phyloP scores from a whole-genome alignment of 177 flowering plant species.

The Vitis hybrid region DNA sequence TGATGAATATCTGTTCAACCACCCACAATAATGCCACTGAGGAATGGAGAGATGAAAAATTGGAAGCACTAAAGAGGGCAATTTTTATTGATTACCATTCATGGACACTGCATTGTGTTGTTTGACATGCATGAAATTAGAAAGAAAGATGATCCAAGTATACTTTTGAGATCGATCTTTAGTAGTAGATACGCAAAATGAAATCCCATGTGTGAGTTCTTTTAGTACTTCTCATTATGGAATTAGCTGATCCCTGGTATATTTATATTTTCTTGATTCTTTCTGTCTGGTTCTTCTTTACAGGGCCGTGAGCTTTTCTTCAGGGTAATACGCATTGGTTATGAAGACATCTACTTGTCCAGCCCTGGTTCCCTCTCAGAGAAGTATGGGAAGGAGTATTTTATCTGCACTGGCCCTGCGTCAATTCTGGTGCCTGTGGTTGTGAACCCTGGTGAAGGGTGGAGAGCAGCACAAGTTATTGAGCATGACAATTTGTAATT shows the following conservation, averaged over 20 bases:
- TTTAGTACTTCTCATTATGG: background rate
- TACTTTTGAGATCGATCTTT: too few species aligned
- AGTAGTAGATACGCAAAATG: too few species aligned
- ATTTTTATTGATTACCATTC: too few species aligned
- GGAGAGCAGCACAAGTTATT: slow-evolving; percentile 89
- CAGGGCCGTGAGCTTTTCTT: slow-evolving; percentile 77
- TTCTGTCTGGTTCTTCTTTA: slow-evolving; percentile 2
- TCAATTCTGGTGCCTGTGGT: slow-evolving; percentile 77
- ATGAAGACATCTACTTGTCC: slow-evolving; percentile 72
- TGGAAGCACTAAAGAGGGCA: too few species aligned
- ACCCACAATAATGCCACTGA: too few species aligned
- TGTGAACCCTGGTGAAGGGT: slow-evolving; percentile 71
- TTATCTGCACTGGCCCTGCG: slow-evolving; percentile 90
- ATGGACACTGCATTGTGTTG: too few species aligned
- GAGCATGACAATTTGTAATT: slow-evolving; percentile 87
- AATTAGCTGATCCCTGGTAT: background rate
- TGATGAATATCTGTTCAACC: too few species aligned
- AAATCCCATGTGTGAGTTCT: background rate
- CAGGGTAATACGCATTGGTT: slow-evolving; percentile 78
- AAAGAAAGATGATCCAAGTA: too few species aligned
- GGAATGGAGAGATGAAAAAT: too few species aligned
- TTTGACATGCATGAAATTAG: too few species aligned
- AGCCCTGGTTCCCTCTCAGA: slow-evolving; percentile 75
- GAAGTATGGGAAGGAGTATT: slow-evolving; percentile 76
- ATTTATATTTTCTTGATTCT: background rate